Percentiles rank a stretch among this genome's conserved stretches.
phyloP scores from a whole-genome alignment of 2,329 filamentous ascomycete species.

The Alternaria sp. region DNA sequence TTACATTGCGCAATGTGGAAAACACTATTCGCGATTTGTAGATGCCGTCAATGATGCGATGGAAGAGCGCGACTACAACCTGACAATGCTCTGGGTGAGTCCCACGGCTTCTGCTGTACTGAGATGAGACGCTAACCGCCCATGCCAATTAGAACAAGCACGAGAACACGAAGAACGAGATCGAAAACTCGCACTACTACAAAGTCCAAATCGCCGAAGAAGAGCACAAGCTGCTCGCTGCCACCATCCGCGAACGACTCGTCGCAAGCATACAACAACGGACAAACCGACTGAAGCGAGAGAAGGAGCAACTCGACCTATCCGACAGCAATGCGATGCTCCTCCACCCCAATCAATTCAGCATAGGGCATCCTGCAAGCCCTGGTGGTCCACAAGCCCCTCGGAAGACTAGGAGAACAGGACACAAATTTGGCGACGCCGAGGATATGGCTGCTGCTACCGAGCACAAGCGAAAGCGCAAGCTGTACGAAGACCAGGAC shows the following conservation, averaged over 20 bases:
- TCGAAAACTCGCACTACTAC: conserved; percentile 66
- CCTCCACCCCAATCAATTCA: conserved; percentile 71
- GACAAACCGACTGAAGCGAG: conserved; percentile 65
- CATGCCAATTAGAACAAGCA: conserved; percentile 61
- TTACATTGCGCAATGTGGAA: conserved; percentile 71
- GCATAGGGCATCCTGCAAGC: conserved; percentile 69
- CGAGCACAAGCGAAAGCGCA: conserved; percentile 66
- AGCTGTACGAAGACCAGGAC: conserved; percentile 64
- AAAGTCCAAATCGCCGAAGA: conserved; percentile 69
- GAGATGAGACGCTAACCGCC: conserved; percentile 22
- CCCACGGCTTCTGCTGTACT: background rate
- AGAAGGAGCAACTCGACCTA: conserved; percentile 73
- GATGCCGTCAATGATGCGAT: conserved; percentile 87
- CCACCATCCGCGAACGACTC: conserved; percentile 68
- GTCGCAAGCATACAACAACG: conserved; percentile 66
- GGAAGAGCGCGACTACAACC: conserved; percentile 83
- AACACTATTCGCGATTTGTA: conserved; percentile 84
- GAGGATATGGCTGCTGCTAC: conserved; percentile 58
- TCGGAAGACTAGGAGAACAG: conserved; percentile 69
- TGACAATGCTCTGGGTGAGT: conserved; percentile 81
- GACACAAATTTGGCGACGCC: conserved; percentile 62
- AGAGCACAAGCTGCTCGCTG: conserved; percentile 66
- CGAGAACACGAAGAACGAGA: conserved; percentile 62
- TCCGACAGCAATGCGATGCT: conserved; percentile 71
- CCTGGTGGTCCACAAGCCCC: conserved; percentile 68